These are phyloP conservation scores for Salvia splendens DNA, from an alignment of 257 asterid genomes.

Conservation along the genomic window DNA sequence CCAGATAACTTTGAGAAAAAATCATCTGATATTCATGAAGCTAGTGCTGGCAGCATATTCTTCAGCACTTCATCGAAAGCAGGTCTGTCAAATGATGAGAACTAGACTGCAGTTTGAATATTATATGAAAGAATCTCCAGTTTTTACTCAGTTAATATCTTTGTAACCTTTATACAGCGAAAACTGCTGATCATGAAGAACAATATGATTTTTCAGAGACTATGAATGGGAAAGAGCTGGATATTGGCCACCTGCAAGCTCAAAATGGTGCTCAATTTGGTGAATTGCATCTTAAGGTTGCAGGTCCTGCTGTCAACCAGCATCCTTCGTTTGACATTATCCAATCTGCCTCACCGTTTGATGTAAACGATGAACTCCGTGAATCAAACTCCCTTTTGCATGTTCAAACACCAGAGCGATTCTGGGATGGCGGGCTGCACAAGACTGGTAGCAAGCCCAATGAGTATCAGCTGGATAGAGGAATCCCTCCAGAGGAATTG, in stretches of 20 bases:
- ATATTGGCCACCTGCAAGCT: slow-evolving; percentile 34
- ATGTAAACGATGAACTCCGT: slow-evolving; percentile 41
- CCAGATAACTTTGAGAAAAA: slow-evolving; percentile 39
- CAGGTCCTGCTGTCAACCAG: slow-evolving; percentile 42
- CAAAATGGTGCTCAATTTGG: slow-evolving; percentile 44
- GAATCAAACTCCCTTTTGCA: slow-evolving; percentile 46
- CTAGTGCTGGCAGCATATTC: slow-evolving; percentile 39
- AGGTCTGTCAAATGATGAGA: slow-evolving; percentile 39
- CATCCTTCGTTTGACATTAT: slow-evolving; percentile 40
- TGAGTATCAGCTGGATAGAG: slow-evolving; percentile 53
- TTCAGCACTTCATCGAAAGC: slow-evolving; percentile 35
- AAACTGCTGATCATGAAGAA: slow-evolving; percentile 36
- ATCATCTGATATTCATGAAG: slow-evolving; percentile 38
- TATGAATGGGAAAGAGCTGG: slow-evolving; percentile 34
- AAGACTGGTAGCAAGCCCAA: slow-evolving; percentile 41
- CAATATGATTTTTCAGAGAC: slow-evolving; percentile 41
- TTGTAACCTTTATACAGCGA: slow-evolving; percentile 39
- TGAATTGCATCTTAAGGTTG: slow-evolving; percentile 36
- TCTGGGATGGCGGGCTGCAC: slow-evolving; percentile 50
- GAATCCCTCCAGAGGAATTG: slow-evolving; percentile 71
- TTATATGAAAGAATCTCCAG: slow-evolving; percentile 7
- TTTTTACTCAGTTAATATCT: slow-evolving; percentile 27
- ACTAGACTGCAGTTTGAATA: slow-evolving; percentile 17
- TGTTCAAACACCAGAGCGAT: slow-evolving; percentile 48
- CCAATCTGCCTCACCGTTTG: slow-evolving; percentile 39